A percentile compares a stretch with the other conserved stretches of the same genome.
These are phyloP conservation scores for Verticillium klebahnii DNA, from an alignment of 2,329 filamentous ascomycete genomes.

Conservation along the genomic window DNA sequence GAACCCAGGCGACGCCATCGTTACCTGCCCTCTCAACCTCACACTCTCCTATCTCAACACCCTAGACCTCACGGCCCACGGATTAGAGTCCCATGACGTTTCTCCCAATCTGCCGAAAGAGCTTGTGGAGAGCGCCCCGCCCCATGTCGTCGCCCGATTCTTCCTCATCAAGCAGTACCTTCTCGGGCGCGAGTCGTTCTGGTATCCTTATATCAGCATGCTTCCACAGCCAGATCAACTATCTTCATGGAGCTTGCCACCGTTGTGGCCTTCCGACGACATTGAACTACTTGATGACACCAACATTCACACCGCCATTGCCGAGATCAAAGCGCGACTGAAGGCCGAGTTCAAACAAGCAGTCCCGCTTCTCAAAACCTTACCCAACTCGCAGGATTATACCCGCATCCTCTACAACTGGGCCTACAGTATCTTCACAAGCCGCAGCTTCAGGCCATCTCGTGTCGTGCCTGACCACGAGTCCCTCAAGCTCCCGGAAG, in stretches of 20 bases:
- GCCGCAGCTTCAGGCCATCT: conserved; percentile 59
- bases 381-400: conserved; percentile 28
- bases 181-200: conserved; percentile 52
- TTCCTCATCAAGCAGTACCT: conserved; percentile 67
- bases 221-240: conserved; percentile 57
- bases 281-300: conserved; percentile 51
- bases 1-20: conserved; percentile 36
- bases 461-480: conserved; percentile 41
- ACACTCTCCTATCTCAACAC: conserved; percentile 58
- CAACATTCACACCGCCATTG: conserved; percentile 44
- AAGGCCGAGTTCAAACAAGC: conserved; percentile 41
- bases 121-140: conserved; percentile 46
- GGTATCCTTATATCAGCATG: conserved; percentile 63
- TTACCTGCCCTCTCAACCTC: conserved; percentile 46
- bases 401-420: conserved; percentile 53
- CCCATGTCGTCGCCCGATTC: conserved; percentile 61
- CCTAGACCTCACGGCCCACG: conserved; percentile 21
- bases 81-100: conserved; percentile 12
- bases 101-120: conserved; percentile 34
- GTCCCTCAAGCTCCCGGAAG: conserved; percentile 25
- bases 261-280: conserved; percentile 61
- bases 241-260: conserved; percentile 49
- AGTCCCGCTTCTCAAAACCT: conserved; percentile 19
- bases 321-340: conserved; percentile 41
- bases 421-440: conserved; percentile 62